These are phyloP conservation scores for Bruguiera sexangula DNA, from an alignment of 345 rosid genomes.

Conservation along the genomic window DNA sequence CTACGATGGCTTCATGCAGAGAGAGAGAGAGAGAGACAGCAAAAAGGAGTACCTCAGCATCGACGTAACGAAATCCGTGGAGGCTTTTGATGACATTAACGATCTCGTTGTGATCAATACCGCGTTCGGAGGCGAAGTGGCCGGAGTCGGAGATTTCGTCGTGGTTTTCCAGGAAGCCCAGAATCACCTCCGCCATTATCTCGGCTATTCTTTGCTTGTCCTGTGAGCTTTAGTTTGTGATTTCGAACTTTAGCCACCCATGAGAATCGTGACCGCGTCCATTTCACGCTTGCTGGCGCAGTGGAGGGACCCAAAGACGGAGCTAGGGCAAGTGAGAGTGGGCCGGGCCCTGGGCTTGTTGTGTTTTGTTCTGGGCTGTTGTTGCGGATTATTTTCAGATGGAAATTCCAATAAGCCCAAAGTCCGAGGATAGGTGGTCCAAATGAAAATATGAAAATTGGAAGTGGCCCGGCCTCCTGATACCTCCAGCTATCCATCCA, in stretches of 20 bases:
- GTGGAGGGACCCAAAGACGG: background rate
- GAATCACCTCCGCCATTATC: conserved; percentile 64
- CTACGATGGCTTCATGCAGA: too few species aligned
- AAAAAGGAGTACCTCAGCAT: conserved; percentile 43
- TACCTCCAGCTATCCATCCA: too few species aligned
- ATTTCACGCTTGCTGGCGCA: too few species aligned
- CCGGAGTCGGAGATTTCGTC: conserved; percentile 69
- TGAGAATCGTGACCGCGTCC: background rate
- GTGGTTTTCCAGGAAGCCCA: conserved; percentile 45
- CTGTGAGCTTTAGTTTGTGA: background rate
- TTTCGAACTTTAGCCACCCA: conserved; percentile 7
- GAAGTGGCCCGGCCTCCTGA: too few species aligned
- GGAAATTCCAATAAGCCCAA: background rate
- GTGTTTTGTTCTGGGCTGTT: too few species aligned
- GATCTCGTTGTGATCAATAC: conserved; percentile 61
- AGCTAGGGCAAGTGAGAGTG: background rate
- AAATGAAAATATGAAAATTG: too few species aligned
- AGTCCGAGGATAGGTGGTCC: too few species aligned
- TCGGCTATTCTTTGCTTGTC: background rate
- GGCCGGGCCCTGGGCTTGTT: background rate
- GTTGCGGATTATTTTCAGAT: too few species aligned
- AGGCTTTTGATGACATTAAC: conserved; percentile 83
- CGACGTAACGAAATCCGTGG: conserved; percentile 69
- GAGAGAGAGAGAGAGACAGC: background rate
- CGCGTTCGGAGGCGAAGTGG: conserved; percentile 47